Percentiles rank a stretch among this genome's conserved stretches.
These are phyloP conservation scores for Quercus bicolor DNA, from an alignment of 306 rosid species.

Conservation along the genomic window DNA sequence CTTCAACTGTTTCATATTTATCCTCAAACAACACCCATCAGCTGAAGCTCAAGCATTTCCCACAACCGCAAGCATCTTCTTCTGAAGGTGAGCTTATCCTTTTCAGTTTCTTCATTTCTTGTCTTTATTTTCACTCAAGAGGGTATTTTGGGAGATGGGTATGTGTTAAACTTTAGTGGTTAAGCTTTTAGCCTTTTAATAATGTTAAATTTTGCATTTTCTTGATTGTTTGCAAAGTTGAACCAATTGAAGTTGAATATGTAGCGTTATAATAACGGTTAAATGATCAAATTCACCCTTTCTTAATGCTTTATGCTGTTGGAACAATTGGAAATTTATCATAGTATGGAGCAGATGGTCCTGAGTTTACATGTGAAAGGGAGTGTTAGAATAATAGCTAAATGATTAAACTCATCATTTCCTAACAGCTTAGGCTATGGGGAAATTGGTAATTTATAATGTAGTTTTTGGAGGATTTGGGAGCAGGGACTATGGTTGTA, in stretches of 20 bases:
- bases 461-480: neutral
- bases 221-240: neutral
- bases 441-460: no score
- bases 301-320: no score
- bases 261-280: neutral
- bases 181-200: neutral
- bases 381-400: no score
- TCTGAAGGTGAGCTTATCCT: constrained; percentile 49
- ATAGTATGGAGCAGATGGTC: no score
- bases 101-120: constrained; percentile 18
- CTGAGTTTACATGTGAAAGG: no score
- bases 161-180: neutral
- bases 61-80: constrained; percentile 31
- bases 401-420: no score
- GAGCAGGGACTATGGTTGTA: neutral
- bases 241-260: neutral
- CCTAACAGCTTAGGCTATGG: no score
- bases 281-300: no score
- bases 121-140: constrained; percentile 2
- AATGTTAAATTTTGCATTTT: neutral
- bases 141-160: constrained; percentile 8
- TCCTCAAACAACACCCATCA: constrained; percentile 18
- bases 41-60: constrained; percentile 38
- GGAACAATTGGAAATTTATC: no score
- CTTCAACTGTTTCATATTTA: constrained; percentile 19